Evolutionary conservation across 129 eudicot genomes (phyloP).

Genomic region (Flaveria brownii): DNA sequence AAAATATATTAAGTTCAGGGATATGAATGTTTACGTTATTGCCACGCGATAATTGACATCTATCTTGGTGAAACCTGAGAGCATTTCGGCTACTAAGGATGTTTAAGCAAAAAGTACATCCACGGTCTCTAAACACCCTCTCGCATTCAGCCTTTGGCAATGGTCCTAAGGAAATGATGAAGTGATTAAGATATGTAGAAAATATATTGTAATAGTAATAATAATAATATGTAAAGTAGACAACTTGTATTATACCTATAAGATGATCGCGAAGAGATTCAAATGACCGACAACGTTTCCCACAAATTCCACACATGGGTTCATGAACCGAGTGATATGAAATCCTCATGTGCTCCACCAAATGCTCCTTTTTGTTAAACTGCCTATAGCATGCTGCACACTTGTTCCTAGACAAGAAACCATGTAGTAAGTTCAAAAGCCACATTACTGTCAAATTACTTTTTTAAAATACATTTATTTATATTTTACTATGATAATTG

Average conservation of each 20-base stretch:
- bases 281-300: constrained; percentile 78
- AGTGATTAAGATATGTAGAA: not conserved
- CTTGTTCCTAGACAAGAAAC: constrained; percentile 67
- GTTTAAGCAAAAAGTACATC: constrained; percentile 73
- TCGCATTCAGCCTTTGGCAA: constrained; percentile 94
- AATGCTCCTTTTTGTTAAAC: constrained; percentile 89
- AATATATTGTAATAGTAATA: not conserved
- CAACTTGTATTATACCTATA: constrained; percentile 48
- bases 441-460: not conserved
- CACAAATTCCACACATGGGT: constrained; percentile 88
- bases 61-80: constrained; percentile 63
- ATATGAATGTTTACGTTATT: constrained; percentile 52
- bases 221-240: not conserved
- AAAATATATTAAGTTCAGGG: constrained; percentile 6
- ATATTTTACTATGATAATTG: constrained; percentile 1
- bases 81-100: constrained; percentile 63
- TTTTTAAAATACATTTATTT: not conserved
- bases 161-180: constrained; percentile 49
- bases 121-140: constrained; percentile 79
- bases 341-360: constrained; percentile 91
- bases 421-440: constrained; percentile 15
- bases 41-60: constrained; percentile 70
- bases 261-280: constrained; percentile 96
- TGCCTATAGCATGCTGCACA: constrained; percentile 97
- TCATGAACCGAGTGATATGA: constrained; percentile 94